Percentiles rank a stretch among this genome's conserved stretches.
These are phyloP conservation scores for Arctium lappa DNA, from an alignment of 129 eudicot genomes.

Conservation along the genomic window DNA sequence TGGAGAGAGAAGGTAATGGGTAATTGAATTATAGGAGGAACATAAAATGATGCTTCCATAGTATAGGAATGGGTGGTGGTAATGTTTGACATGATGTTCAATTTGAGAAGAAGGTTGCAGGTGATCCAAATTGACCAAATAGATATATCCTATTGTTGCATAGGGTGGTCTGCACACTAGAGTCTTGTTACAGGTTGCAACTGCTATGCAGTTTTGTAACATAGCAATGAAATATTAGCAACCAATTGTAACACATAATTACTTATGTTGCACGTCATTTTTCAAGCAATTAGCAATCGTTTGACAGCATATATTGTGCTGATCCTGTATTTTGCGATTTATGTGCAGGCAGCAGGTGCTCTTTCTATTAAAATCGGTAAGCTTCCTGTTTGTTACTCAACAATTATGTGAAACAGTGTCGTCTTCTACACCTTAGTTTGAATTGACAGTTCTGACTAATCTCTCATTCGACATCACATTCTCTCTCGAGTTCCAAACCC, in stretches of 20 bases:
- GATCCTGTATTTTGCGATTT: slow-evolving; percentile 13
- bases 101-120: background rate
- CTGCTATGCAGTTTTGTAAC: background rate
- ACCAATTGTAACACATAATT: background rate
- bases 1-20: background rate
- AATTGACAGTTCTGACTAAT: background rate
- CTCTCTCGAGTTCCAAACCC: background rate
- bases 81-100: slow-evolving; percentile 6
- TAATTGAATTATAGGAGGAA: background rate
- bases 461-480: background rate
- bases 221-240: background rate
- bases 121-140: background rate
- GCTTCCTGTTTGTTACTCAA: slow-evolving; percentile 21
- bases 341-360: slow-evolving; percentile 97
- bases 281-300: background rate
- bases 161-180: slow-evolving; percentile 1
- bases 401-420: slow-evolving; percentile 13
- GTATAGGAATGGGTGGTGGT: background rate
- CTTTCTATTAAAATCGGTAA: slow-evolving; percentile 80
- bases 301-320: background rate
- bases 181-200: background rate
- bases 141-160: background rate
- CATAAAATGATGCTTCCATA: background rate
- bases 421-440: background rate
- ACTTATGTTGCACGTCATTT: background rate